phyloP scores from a whole-genome alignment of 345 rosid genomes.

The Eucalyptus pauciflora region DNA sequence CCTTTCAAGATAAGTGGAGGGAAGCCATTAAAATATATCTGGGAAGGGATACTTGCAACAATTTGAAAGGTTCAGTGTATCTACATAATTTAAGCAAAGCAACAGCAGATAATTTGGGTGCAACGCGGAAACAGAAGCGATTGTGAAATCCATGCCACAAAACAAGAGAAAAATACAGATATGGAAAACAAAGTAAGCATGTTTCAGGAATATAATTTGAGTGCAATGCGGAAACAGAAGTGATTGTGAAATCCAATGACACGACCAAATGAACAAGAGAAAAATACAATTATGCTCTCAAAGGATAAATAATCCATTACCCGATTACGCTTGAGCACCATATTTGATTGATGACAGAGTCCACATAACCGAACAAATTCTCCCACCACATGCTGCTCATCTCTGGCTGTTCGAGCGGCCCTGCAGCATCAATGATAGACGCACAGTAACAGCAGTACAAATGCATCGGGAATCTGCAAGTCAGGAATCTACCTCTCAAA shows the following conservation, averaged over 20 bases:
- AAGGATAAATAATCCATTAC: slow-evolving; percentile 13
- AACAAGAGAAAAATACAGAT: neutral
- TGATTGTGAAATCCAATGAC: neutral
- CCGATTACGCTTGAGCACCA: slow-evolving; percentile 82
- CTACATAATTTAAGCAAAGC: neutral
- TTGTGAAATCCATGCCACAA: neutral
- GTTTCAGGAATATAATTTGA: neutral
- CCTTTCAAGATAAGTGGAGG: neutral
- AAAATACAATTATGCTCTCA: neutral
- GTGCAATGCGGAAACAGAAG: neutral
- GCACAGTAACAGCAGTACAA: neutral
- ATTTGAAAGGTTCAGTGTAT: neutral
- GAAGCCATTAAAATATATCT: neutral
- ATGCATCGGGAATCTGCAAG: neutral
- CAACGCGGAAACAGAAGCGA: too few species aligned
- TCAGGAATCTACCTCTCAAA: slow-evolving; percentile 55
- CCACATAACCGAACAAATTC: slow-evolving; percentile 72
- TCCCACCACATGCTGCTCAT: slow-evolving; percentile 40
- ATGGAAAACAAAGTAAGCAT: neutral
- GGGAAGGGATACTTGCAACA: neutral
- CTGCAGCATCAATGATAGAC: slow-evolving; percentile 15
- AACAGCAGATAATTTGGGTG: too few species aligned
- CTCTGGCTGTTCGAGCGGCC: slow-evolving; percentile 48
- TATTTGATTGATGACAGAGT: slow-evolving; percentile 68
- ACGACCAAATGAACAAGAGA: neutral